phyloP scores from a whole-genome alignment of 805 yeast genomes.

The Kockiozyma suomiensis region DNA sequence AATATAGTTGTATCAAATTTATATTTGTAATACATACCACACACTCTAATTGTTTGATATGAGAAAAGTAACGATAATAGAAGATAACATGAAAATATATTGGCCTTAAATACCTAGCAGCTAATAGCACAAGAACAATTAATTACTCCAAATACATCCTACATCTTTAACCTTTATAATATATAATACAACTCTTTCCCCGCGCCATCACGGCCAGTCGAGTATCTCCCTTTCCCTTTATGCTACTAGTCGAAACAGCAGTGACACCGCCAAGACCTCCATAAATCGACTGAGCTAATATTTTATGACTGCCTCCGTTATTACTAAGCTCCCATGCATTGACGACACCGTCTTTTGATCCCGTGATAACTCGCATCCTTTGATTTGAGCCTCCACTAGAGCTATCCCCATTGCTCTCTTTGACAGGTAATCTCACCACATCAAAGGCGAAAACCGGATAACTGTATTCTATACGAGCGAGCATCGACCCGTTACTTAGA shows the following conservation, averaged over 20 bases:
- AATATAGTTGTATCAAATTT: too few species aligned
- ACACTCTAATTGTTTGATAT: too few species aligned
- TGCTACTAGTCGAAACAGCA: constrained; percentile 3
- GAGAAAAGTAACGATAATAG: background rate
- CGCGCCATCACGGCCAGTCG: constrained; percentile 13
- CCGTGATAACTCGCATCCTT: constrained; percentile 17
- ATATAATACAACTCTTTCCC: constrained; percentile 17
- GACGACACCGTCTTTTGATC: constrained; percentile 28
- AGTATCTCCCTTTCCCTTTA: background rate
- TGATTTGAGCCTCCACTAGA: background rate
- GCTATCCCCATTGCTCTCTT: background rate
- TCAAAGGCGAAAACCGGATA: constrained; percentile 28
- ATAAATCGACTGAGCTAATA: constrained; percentile 2
- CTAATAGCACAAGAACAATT: background rate
- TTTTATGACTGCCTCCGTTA: background rate
- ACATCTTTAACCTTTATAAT: background rate
- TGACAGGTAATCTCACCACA: background rate
- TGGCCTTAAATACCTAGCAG: background rate
- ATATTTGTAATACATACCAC: too few species aligned
- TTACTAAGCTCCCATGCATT: constrained; percentile 17
- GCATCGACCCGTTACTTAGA: constrained; percentile 15
- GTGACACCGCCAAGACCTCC: constrained; percentile 26
- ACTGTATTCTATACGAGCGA: constrained; percentile 24
- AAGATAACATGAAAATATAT: background rate
- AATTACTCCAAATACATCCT: background rate